phyloP scores from a whole-genome alignment of 306 rosid genomes.

The Dryas octopetala region DNA sequence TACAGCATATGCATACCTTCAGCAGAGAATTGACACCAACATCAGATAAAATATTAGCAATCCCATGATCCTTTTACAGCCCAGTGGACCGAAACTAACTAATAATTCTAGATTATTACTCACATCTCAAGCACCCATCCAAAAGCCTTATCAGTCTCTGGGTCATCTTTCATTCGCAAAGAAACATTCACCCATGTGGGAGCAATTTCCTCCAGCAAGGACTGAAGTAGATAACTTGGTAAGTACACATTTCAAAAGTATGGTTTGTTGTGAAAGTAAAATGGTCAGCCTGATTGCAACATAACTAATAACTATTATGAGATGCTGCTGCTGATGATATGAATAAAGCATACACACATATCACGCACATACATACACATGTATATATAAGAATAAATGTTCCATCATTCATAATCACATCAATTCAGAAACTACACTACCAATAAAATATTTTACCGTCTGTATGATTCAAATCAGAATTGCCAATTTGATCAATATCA shows the following conservation, averaged over 20 bases:
- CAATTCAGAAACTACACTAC: neutral
- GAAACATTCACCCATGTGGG: slow-evolving; percentile 98
- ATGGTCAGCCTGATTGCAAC: neutral
- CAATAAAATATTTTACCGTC: slow-evolving; percentile 44
- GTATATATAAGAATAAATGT: neutral
- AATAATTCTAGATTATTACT: slow-evolving; percentile 31
- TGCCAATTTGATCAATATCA: slow-evolving; percentile 77
- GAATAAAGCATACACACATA: neutral
- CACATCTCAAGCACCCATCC: slow-evolving; percentile 99
- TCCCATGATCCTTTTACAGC: slow-evolving; percentile 23
- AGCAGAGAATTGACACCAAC: slow-evolving; percentile 27
- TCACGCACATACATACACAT: neutral
- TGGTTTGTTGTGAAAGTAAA: neutral
- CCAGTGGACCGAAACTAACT: slow-evolving; percentile 12
- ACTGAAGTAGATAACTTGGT: slow-evolving; percentile 45
- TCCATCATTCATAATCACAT: neutral
- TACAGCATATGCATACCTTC: slow-evolving; percentile 93
- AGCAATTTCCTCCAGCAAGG: slow-evolving; percentile 85
- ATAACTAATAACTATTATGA: slow-evolving; percentile 6
- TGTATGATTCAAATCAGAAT: slow-evolving; percentile 74
- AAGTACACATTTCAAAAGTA: slow-evolving; percentile 26
- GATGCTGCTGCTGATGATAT: neutral
- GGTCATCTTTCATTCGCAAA: slow-evolving; percentile 84
- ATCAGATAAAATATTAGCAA: slow-evolving; percentile 29
- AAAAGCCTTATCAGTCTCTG: slow-evolving; percentile 77